Conservation (phyloP, 2,329 filamentous ascomycete genomes). For the Cordyceps militaris region DNA sequence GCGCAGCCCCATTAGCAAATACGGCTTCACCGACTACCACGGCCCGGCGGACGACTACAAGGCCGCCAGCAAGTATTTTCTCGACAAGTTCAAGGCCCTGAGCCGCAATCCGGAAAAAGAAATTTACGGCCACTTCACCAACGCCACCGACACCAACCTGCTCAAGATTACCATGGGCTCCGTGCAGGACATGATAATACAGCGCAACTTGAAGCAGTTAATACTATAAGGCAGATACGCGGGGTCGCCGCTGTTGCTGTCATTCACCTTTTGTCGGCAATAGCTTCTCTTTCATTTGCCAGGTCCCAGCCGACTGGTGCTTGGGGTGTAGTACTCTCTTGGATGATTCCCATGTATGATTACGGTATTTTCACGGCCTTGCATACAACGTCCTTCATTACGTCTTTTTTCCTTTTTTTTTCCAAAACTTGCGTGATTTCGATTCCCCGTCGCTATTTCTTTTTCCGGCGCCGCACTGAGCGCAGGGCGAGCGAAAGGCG, state of each 20-base stretch:
- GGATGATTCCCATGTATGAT: conserved; percentile 11
- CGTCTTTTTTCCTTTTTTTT: not conserved
- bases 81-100: conserved; percentile 71
- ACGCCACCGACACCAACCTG: conserved; percentile 62
- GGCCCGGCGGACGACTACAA: conserved; percentile 66
- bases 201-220: conserved; percentile 73
- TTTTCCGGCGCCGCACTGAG: not conserved
- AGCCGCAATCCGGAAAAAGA: conserved; percentile 62
- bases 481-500: too few relatives aligned
- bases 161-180: conserved; percentile 82
- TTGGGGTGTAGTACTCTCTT: not conserved
- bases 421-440: too few relatives aligned
- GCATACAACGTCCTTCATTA: not conserved
- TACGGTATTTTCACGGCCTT: conserved; percentile 13
- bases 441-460: too few relatives aligned
- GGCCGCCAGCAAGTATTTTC: conserved; percentile 71
- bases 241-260: not conserved
- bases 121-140: conserved; percentile 57
- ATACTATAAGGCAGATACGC: conserved; percentile 46
- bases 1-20: conserved; percentile 62
- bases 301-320: not conserved
- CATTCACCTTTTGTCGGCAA: not conserved
- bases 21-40: conserved; percentile 72
- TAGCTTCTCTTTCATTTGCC: not conserved
- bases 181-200: conserved; percentile 82